A percentile compares a stretch with the other conserved stretches of the same genome.
Evolutionary conservation across 208 protist species (phyloP).

Genomic region (Angomonas ambiguus): DNA sequence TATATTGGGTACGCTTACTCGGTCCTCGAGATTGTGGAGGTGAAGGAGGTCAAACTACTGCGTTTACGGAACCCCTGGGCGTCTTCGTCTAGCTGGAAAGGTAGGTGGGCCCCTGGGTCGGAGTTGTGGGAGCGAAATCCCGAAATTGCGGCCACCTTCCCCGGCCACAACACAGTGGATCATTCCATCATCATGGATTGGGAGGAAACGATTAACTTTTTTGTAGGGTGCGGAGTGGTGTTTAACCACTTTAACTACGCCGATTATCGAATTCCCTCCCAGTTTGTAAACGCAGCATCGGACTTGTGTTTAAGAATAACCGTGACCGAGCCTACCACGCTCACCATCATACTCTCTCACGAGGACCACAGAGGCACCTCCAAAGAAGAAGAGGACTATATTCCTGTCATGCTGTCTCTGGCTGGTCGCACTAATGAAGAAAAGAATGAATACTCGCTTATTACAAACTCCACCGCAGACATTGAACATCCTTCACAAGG

Average conservation of each 20-base stretch:
- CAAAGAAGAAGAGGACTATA: conserved; percentile 34
- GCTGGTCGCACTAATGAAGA: conserved; percentile 16
- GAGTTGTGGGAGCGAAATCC: conserved; percentile 42
- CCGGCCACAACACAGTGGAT: conserved; percentile 29
- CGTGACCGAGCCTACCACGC: conserved; percentile 31
- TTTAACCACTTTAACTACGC: conserved; percentile 32
- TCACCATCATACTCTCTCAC: conserved; percentile 50
- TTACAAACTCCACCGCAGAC: conserved; percentile 32
- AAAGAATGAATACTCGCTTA: conserved; percentile 21
- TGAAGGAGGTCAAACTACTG: conserved; percentile 28
- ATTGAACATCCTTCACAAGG: conserved; percentile 24
- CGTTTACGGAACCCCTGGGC: conserved; percentile 58
- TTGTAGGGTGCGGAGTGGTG: conserved; percentile 48
- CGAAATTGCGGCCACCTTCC: conserved; percentile 29
- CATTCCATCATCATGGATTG: conserved; percentile 45
- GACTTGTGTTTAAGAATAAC: conserved; percentile 38
- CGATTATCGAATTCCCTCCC: conserved; percentile 52
- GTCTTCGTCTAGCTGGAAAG: conserved; percentile 42
- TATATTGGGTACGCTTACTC: conserved; percentile 47
- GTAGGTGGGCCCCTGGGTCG: conserved; percentile 37
- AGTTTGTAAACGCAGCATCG: conserved; percentile 27
- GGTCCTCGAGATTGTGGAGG: conserved; percentile 25
- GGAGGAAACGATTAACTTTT: conserved; percentile 43
- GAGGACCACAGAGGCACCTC: conserved; percentile 33
- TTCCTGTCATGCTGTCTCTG: conserved; percentile 46